These are phyloP conservation scores for Tulasnella sp. DNA, from an alignment of 768 basidiomycete genomes.

Conservation along the genomic window DNA sequence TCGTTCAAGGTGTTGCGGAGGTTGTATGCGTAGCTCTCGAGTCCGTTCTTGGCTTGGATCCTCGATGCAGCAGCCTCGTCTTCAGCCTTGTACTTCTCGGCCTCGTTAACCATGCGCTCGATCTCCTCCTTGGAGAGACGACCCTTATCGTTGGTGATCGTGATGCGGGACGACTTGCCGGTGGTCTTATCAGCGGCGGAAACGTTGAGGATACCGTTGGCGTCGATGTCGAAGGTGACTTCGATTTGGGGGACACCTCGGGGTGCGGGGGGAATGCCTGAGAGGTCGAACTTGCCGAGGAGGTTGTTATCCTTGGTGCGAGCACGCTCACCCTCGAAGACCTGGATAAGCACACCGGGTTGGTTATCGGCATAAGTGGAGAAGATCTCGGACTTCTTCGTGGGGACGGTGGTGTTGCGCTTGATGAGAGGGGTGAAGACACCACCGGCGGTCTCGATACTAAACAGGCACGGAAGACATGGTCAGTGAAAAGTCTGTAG, in stretches of 20 bases:
- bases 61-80: constrained; percentile 25
- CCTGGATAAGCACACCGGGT: constrained; percentile 41
- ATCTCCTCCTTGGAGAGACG: constrained; percentile 46
- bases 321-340: constrained; percentile 37
- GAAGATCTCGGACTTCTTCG: constrained; percentile 45
- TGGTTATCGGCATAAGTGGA: constrained; percentile 44
- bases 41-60: constrained; percentile 34
- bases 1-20: constrained; percentile 34
- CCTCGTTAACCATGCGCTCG: constrained; percentile 44
- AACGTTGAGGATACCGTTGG: constrained; percentile 39
- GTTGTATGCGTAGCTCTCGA: constrained; percentile 39
- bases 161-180: constrained; percentile 33
- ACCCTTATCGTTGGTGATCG: constrained; percentile 38
- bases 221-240: constrained; percentile 42
- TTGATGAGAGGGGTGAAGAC: constrained; percentile 50
- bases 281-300: constrained; percentile 40
- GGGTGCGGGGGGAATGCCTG: constrained; percentile 37
- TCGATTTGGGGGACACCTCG: constrained; percentile 38
- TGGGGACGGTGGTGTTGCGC: constrained; percentile 49
- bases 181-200: constrained; percentile 34
- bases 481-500: constrained; percentile 27
- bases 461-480: constrained; percentile 20
- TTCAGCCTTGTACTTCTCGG: constrained; percentile 31
- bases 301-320: constrained; percentile 41
- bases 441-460: constrained; percentile 56